Evolutionary conservation across 441 rosid species (phyloP), one percentile per base, ranked within the genome.

Genomic region (Cnidoscolus chayamansa): DNA sequence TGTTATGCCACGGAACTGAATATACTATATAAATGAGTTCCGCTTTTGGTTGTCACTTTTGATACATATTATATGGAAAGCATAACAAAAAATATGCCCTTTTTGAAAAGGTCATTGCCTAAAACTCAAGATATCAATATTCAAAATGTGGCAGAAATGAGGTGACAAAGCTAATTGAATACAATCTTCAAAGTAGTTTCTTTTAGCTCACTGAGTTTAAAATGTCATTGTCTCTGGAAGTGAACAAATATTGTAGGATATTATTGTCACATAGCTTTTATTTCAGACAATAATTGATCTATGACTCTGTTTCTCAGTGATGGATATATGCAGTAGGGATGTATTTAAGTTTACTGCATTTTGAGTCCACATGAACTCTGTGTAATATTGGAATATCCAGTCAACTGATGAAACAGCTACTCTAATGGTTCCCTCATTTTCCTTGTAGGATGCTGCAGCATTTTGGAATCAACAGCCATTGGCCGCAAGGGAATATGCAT

Each of bases 391-490:
- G 45, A 8, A 7, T 32, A 30, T 54, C 43, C 12, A 63, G 63
- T 61, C 61, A 32, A 56, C 19, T 43, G 8, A 32, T 37, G 12
- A 32, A 17, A 47, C 11, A 56, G 8, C 10, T 31, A 62, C 4
- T 11, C 32, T 20, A 63, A 57, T 47, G 47, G 59, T 32, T 13
- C 11, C 4, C 49, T 66, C 3, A 60, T 76, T 76, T 63, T 31
- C 6, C 77, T 77, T 74, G 71, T 76, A 94, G 97, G 96, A 92
- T 87, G 97, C 97, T 49, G 84, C 90, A 72, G 82, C 87, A 74
- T 92, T 88, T 83, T 92, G 98, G 97, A 84, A 86, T 85, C 97
- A 88, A 74, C 98, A 94, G 80, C 96, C 97, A 65, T 62, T 87
- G 77, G 86, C 83, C 62, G 92, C 91, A 15, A 82, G 90, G 83